Conservation (phyloP, 1,284 basidiomycete genomes). For the Veloboletus limbatus region DNA sequence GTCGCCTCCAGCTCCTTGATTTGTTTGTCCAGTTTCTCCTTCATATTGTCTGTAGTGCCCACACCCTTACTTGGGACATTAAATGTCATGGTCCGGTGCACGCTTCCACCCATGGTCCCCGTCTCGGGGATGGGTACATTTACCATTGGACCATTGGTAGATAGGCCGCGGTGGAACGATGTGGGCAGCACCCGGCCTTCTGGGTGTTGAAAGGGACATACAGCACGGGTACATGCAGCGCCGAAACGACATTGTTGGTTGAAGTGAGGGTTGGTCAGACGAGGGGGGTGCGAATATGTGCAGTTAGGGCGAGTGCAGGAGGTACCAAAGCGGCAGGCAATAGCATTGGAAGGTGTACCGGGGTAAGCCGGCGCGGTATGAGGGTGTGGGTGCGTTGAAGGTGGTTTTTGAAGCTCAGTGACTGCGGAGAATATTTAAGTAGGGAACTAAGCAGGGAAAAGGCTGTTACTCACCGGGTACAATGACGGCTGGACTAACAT, state of each 20-base stretch:
- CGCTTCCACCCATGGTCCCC: conserved; percentile 60
- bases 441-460: neutral
- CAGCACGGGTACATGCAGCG: conserved; percentile 70
- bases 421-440: conserved; percentile 26
- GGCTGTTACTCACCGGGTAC: conserved; percentile 45
- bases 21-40: conserved; percentile 55
- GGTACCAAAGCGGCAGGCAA: conserved; percentile 72
- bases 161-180: conserved; percentile 74
- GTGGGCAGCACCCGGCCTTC: conserved; percentile 73
- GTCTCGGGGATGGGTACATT: conserved; percentile 59
- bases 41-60: conserved; percentile 35
- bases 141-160: conserved; percentile 54
- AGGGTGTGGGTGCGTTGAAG: conserved; percentile 25
- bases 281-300: conserved; percentile 63
- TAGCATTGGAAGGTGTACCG: conserved; percentile 34
- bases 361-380: conserved; percentile 23
- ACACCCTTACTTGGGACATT: conserved; percentile 39
- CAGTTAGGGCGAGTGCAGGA: conserved; percentile 75
- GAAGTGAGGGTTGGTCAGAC: conserved; percentile 39
- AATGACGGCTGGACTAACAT: conserved; percentile 82
- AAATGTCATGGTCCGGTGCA: conserved; percentile 66
- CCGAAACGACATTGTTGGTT: conserved; percentile 70
- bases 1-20: conserved; percentile 59
- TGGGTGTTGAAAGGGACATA: conserved; percentile 77
- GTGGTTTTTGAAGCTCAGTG: conserved; percentile 43